Evolutionary conservation across 768 basidiomycete genomes (phyloP).

Genomic region (Tylopilus rubrobrunneus): DNA sequence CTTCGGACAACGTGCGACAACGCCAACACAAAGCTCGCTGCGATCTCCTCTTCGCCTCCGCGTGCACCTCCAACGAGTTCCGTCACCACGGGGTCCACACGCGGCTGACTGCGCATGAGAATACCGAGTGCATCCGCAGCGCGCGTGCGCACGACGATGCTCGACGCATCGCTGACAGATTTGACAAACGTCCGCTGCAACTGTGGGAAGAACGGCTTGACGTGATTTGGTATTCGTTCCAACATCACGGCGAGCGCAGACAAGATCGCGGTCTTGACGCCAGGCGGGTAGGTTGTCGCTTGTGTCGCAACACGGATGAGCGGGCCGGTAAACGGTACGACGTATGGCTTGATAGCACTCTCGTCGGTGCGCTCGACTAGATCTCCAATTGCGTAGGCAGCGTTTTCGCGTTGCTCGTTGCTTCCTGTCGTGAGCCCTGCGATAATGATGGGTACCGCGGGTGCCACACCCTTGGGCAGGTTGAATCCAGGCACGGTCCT

Average conservation of each 20-base stretch:
- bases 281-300: slow-evolving; percentile 84
- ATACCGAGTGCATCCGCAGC: slow-evolving; percentile 84
- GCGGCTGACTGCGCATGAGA: slow-evolving; percentile 85
- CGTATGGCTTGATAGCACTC: slow-evolving; percentile 87
- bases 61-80: slow-evolving; percentile 68
- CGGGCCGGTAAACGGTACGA: slow-evolving; percentile 92
- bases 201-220: slow-evolving; percentile 98
- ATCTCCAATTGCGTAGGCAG: slow-evolving; percentile 95
- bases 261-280: slow-evolving; percentile 89
- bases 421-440: slow-evolving; percentile 92
- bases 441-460: slow-evolving; percentile 82
- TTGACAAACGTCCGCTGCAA: slow-evolving; percentile 96
- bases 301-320: slow-evolving; percentile 94
- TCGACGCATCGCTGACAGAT: slow-evolving; percentile 77
- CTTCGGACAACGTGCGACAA: slow-evolving; percentile 70
- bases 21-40: slow-evolving; percentile 71
- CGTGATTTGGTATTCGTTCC: slow-evolving; percentile 78
- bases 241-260: slow-evolving; percentile 83
- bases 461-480: slow-evolving; percentile 76
- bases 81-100: slow-evolving; percentile 92
- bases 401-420: slow-evolving; percentile 93
- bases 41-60: slow-evolving; percentile 64
- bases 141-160: slow-evolving; percentile 71
- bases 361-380: slow-evolving; percentile 87
- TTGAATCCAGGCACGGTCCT: slow-evolving; percentile 81